phyloP scores from a whole-genome alignment of 2,329 filamentous ascomycete species.

The Domatiomyces globalis region DNA sequence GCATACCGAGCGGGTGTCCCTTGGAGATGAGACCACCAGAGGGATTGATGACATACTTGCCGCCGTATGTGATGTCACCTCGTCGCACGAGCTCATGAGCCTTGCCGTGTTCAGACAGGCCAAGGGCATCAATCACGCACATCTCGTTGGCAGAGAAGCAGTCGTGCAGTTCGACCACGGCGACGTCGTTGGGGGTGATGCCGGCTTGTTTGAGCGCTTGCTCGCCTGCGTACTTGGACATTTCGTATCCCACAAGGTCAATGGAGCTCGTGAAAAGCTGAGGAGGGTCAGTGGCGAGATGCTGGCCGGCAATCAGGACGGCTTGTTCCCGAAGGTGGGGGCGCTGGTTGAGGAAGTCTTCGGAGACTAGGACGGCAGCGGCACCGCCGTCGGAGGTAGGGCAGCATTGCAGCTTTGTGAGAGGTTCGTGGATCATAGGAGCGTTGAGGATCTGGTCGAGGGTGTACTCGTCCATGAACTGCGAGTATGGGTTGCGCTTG shows the following conservation, averaged over 20 bases:
- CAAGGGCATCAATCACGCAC: constrained; percentile 75
- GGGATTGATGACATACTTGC: constrained; percentile 72
- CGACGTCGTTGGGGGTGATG: constrained; percentile 51
- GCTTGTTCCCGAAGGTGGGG: constrained; percentile 72
- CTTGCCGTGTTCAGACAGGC: constrained; percentile 62
- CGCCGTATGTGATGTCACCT: constrained; percentile 85
- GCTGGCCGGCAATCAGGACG: constrained; percentile 78
- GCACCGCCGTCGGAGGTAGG: constrained; percentile 88
- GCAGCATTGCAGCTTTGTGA: constrained; percentile 98
- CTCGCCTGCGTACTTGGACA: constrained; percentile 58
- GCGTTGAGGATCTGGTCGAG: constrained; percentile 65
- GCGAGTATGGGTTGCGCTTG: constrained; percentile 88
- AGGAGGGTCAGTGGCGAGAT: constrained; percentile 70
- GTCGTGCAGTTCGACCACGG: constrained; percentile 86
- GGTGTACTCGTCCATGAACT: constrained; percentile 87
- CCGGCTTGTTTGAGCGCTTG: constrained; percentile 62
- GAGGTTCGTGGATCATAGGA: constrained; percentile 65
- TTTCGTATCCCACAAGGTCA: constrained; percentile 78
- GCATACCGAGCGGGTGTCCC: constrained; percentile 63
- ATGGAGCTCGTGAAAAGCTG: constrained; percentile 71
- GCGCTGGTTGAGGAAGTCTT: constrained; percentile 71
- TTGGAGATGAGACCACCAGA: constrained; percentile 92
- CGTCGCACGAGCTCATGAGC: constrained; percentile 79
- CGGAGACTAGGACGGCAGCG: constrained; percentile 75
- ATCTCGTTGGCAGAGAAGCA: constrained; percentile 96